phyloP scores from a whole-genome alignment of 306 rosid genomes.

The barrel medic (Medicago truncatula) region MtrunA17r5.0-ANR NC_053042.1:45918001-45918500 shows the following conservation, averaged over 20 bases:
- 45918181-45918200: conserved; percentile 67
- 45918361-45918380: neutral
- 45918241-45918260: neutral
- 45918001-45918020: conserved; percentile 38
- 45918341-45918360: neutral
- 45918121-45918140: conserved; percentile 65
- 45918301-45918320: neutral
- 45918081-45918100: conserved; percentile 80
- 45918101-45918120: conserved; percentile 79
- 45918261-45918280: neutral
- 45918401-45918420: neutral
- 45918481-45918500: neutral
- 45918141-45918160: conserved; percentile 49
- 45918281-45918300: neutral
- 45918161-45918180: conserved; percentile 59
- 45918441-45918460: conserved; percentile 32
- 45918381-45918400: neutral
- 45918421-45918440: neutral
- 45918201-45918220: conserved; percentile 80
- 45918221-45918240: conserved; percentile 63
- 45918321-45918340: neutral
- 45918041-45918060: conserved; percentile 78
- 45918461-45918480: conserved; percentile 15
- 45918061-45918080: conserved; percentile 74
- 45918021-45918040: conserved; percentile 61